Base-by-base conservation (phyloP, 495 filamentous ascomycete genomes). In the Massariosphaeria phaeospora region DNA sequence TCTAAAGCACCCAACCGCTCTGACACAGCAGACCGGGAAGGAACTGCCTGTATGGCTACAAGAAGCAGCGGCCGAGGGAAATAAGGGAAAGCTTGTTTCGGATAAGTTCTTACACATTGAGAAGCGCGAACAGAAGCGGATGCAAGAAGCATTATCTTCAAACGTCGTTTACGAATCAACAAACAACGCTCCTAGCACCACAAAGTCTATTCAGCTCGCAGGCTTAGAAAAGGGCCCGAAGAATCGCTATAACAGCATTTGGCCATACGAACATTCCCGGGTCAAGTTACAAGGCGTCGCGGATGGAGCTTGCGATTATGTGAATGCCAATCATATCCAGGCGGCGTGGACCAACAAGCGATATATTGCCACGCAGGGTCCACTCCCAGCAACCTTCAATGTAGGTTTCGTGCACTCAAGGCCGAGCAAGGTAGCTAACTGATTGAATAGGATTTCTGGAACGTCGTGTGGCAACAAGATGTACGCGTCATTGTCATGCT, bases 181-280 rank as follows among this genome's bases (percentile, higher is more conserved):
- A 43, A 59, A 8, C 15, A 47, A 33, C 7, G 52, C 55, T 8
- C 35, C 61, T 1, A 18, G 39, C 10, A n/a, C 53, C 6, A 24
- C 41, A 21, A 61, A 48, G 48, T 24, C 63, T 53, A 76, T 76
- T 49, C 79, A 70, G 55, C 80, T 98, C 46, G 93, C 89, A 2
- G 93, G 93, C 3, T 87, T 98, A 48, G 93, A 98, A 65, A 89
- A 96, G 64, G 93, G 93, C 26, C 79, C 76, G 2, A 97, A 97
- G 70, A 98, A 98, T 64, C 77, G 93, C 17, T 98, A 98, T 68
- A 97, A 96, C 69, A 93, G 96, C 62, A 97, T 97, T 34, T 86
- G 94, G 70, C 93, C 93, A 4, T 98, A 94, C 64, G 93, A 98
- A 66, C 93, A 98, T 69, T 81, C 90, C 4, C 74, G 93, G 43